Conservation (phyloP, 2,329 filamentous ascomycete genomes). For the Pseudogymnoascus sp. region DNA sequence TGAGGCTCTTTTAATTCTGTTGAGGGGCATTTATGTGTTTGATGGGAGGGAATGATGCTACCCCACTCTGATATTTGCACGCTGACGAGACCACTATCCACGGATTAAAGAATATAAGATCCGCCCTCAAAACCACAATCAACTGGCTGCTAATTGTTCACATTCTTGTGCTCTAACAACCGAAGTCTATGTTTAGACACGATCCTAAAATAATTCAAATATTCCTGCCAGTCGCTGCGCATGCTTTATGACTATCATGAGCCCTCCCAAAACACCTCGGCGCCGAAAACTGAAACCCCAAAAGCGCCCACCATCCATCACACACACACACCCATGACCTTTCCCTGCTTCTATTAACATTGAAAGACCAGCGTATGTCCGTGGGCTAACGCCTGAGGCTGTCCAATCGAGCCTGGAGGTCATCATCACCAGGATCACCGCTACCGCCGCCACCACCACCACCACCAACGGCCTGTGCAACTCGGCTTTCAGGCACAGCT, state of each 20-base stretch:
- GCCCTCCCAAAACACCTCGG: neutral
- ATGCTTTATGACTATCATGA: constrained; percentile 1
- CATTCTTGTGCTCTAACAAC: neutral
- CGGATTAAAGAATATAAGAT: neutral
- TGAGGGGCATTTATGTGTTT: neutral
- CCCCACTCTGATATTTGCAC: neutral
- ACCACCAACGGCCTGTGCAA: constrained; percentile 76
- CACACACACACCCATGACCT: neutral
- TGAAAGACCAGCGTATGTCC: neutral
- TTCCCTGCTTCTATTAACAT: neutral
- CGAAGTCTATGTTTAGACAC: neutral
- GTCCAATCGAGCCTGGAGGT: constrained; percentile 87
- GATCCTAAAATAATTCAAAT: neutral
- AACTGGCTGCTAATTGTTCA: neutral
- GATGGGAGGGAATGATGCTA: neutral
- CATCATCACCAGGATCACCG: constrained; percentile 64
- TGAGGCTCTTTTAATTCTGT: neutral
- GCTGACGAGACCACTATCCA: neutral
- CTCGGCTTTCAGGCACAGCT: constrained; percentile 63
- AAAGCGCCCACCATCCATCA: neutral
- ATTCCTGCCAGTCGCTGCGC: neutral
- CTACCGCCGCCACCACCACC: constrained; percentile 46
- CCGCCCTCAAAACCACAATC: neutral
- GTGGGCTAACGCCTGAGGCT: constrained; percentile 47
- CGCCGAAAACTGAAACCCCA: neutral